These are phyloP conservation scores for Myochromella boudieri DNA, from an alignment of 768 basidiomycete genomes.

Conservation along the genomic window DNA sequence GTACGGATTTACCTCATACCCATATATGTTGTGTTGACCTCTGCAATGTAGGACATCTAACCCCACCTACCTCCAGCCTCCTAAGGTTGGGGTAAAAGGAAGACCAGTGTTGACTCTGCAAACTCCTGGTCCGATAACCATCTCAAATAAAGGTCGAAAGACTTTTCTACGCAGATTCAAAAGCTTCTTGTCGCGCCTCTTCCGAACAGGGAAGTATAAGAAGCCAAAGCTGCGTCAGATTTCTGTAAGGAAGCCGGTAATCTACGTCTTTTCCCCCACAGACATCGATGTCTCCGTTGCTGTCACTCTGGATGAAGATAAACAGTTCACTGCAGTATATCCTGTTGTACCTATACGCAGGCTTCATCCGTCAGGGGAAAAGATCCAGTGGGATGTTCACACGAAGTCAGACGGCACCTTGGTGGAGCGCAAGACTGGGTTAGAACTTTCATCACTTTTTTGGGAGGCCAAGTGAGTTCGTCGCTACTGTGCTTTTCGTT, in stretches of 20 bases:
- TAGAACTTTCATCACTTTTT: slow-evolving; percentile 35
- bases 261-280: slow-evolving; percentile 32
- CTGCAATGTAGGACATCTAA: neutral
- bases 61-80: neutral
- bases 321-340: slow-evolving; percentile 34
- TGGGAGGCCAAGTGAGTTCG: slow-evolving; percentile 36
- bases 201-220: slow-evolving; percentile 2
- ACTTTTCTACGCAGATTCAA: slow-evolving; percentile 7
- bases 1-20: neutral
- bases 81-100: neutral
- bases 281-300: slow-evolving; percentile 25
- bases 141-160: slow-evolving; percentile 2
- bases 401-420: slow-evolving; percentile 27
- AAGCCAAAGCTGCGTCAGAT: neutral
- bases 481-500: no score
- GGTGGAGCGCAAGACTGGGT: slow-evolving; percentile 24
- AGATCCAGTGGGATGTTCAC: slow-evolving; percentile 34
- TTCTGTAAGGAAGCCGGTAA: slow-evolving; percentile 29
- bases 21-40: neutral
- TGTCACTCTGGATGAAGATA: slow-evolving; percentile 30
- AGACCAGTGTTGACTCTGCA: slow-evolving; percentile 1
- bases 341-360: slow-evolving; percentile 28
- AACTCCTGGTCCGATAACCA: neutral
- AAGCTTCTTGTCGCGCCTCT: slow-evolving; percentile 4
- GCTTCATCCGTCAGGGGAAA: slow-evolving; percentile 12